Evolutionary conservation across 176 grass and related monocot species (phyloP), one percentile per base, ranked within the genome.

Genomic region (Hyparrhenia diplandra): DNA sequence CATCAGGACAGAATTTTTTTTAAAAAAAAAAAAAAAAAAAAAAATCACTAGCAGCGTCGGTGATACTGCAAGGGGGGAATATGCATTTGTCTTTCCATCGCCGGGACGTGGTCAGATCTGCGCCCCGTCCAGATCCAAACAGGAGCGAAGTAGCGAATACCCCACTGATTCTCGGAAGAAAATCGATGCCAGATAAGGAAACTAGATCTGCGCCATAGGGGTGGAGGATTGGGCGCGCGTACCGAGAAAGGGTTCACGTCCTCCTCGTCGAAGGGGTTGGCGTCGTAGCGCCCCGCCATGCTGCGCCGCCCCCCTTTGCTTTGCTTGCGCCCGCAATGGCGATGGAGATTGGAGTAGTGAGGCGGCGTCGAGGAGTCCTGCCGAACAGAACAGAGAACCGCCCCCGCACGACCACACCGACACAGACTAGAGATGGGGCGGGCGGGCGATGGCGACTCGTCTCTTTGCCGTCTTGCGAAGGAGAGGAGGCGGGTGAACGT

Each of bases 161-260:
- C 41, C 32, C 66, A 23, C 18, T 69, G 59, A 62, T 35, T 54
- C 77, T 13, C 11, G 30, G 41, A 17, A 8, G 42, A 66, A 49
- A 34, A 32, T 18, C 9, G 49, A 42, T 2, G 5, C 27, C 6
- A 45, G 13, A 76, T 13, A 85, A 52, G 40, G 21, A 34, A 30
- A 64, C 30, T 49, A 74, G 88, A 86, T 83, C 74, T 28, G 79
- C 49, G 69, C n/a, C 61, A 49, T 6, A 1, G 40, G 13, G 2
- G 46, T 7, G 37, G 34, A 35, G 51, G 67, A 57, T 69, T 65
- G 14, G 42, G 69, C 43, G 20, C 40, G 77, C 88, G 87, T 74
- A 99, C 97, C 83, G 93, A 94, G 85, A 99, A 96, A 64, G 97
- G 93, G 36, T 99, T 99, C 55, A 99, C 93, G 18, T 99, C 93